Evolutionary conservation across 2,329 filamentous ascomycete species (phyloP), one percentile per base, ranked within the genome.

Genomic region (Esteya vermicola): DNA sequence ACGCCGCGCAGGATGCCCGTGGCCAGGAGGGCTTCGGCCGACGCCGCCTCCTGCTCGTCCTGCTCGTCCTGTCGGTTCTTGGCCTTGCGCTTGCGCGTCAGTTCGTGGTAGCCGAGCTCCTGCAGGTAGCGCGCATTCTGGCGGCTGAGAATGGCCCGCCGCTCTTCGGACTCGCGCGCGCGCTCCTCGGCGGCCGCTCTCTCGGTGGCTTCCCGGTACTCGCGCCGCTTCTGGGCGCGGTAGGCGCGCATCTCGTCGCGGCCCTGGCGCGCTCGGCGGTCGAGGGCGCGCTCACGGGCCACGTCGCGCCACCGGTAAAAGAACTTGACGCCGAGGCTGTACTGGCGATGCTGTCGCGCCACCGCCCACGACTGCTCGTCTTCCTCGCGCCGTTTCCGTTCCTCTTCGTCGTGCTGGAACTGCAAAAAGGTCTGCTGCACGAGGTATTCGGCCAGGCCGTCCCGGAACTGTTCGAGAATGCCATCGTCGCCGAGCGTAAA

Each of bases 281-380:
- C 61, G 14, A 70, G 60, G 4, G 66, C 62, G 16, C 61, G 62
- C 34, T 64, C 60, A 12, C 70, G 61, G 9, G 65, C 68, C 30
- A 56, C 62, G 13, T 65, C 52, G 36, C 63, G 67, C 72, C 72
- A 77, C 16, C 59, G 59, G 47, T 75, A 74, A 44, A 75, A 74
- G 51, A 62, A 76, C 36, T 66, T 72, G 43, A 74, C 56, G 12
- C 59, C 56, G 23, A 76, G 57, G 40, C 60, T 72, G 49, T 70
- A 65, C 4, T 47, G 50, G 28, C 67, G 61, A 47, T 68, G 72
- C n/a, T 58, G 53, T 14, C 60, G 57, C 13, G 70, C 70, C 39
- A 68, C 56, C 3, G 60, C 61, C 59, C 53, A 67, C 33, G 50
- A 66, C 50, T 45, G 52, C 6, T 63, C 61, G 31, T 73, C 68